Evolutionary conservation across 1,284 basidiomycete genomes (phyloP), one percentile per base, ranked within the genome.

Genomic region (Leccinum griseonigrum): DNA sequence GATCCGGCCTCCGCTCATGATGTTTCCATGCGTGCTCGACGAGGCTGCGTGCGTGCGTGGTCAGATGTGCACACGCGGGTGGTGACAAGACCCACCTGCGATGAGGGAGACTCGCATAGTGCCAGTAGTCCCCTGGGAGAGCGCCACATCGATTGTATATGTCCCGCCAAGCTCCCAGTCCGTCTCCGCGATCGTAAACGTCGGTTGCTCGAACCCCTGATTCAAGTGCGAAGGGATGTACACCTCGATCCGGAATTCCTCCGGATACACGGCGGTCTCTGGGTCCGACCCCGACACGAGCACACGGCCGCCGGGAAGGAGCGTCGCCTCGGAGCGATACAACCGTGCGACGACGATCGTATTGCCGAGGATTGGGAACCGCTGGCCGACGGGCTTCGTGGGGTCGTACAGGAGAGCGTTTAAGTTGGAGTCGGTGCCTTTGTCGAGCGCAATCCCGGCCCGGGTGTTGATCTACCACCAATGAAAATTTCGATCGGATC

Each of bases 21-120:
- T 77, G 67, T 90, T 90, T n/a, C 88, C 89, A 68, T 91, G 89
- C 0, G 88, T 91, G 64, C 85, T 88, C n/a, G 89, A 89, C 1
- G 83, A 81, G 2, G 87, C 88, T 88, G 61, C 48, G 10, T 1
- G 22, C 32, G 32, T 34, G 9, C 32, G 36, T 22, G n/a, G 18
- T 48, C 43, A 48, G n/a, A 22, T 48, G 18, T 43, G 40, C n/a
- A 11, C 43, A 22, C 11, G 13, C 9, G 11, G 22, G 18, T 50
- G 10, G 34, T 4, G 14, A 36, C n/a, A 3, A 14, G 5, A 52
- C 64, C 0, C 36, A 86, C 85, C 86, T 62, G 81, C 84, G 28
- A 91, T 67, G 26, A 91, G 81, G 3, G 89, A 89, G 2, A 91
- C 75, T 4, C 80, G 78, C 77, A 90, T 79, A n/a, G 74, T 80